Base-by-base conservation (phyloP, 192 early-diverging fungal genomes). In the Oehlia diaphana region DNA sequence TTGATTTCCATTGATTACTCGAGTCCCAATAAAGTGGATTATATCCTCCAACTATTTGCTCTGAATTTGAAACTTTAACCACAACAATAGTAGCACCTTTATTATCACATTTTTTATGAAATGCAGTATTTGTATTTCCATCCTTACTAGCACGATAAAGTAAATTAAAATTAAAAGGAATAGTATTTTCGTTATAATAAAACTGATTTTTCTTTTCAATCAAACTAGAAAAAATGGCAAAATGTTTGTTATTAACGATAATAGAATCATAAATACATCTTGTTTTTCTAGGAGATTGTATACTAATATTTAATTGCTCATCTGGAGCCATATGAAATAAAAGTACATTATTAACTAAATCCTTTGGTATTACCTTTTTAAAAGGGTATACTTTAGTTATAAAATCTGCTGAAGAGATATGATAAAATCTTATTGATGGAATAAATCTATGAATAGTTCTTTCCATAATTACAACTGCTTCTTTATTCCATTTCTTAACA, bases 31-130 rank as follows among this genome's bases (percentile, higher is more conserved):
- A 3, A 39, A 44, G 9, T 23, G 71, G 71, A 47, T 72, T 72
- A 72, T 72, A 72, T 23, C 70, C 70, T n/a, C 70, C 70, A 16
- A 72, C n/a, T 5, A 72, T 13, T 42, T 72, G 33, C 6, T n/a
- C 35, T 33, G n/a, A 33, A 39, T 37, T n/a, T n/a, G 4, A 0
- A 42, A 72, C 5, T 72, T 72, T 72, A 10, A 47, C 8, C 0
- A 72, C 0, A 33, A 72, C 9, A 4, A 72, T 9, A 13, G 70
- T 72, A 31, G 33, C 35, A 0, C 39, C 39, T 72, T 72, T 72
- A n/a, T 35, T 23, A 23, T n/a, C 33, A 21, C 70, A 72, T 9
- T 19, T 10, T 4, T 2, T 5, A 23, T 35, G 21, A 42, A 72
- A 72, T 72, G 6, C 8, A 0, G 6, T 12, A 16, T 2, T 0